Conservation (phyloP, 768 basidiomycete species). For the Russula griseocarnosa region DNA sequence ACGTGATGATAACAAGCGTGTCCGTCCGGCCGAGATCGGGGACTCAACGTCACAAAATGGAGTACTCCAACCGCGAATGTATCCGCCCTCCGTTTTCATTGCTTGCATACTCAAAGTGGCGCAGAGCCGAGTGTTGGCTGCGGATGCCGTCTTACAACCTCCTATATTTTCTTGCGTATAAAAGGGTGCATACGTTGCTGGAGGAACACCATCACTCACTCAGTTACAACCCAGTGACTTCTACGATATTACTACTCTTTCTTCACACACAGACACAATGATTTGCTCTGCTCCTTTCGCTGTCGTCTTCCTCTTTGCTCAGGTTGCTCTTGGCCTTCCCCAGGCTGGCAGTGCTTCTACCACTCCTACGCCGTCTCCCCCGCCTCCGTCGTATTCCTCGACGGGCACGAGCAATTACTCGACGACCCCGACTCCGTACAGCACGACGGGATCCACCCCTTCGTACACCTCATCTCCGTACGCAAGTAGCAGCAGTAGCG, state of each 20-base stretch:
- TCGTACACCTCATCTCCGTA: too few species aligned
- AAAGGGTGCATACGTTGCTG: not conserved
- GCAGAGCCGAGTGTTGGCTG: not conserved
- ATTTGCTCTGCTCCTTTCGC: not conserved
- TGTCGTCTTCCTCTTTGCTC: conserved; percentile 1
- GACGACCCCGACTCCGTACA: not conserved
- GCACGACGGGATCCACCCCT: not conserved
- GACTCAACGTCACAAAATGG: not conserved
- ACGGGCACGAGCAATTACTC: not conserved
- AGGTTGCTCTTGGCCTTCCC: conserved; percentile 2
- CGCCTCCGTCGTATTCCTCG: not conserved
- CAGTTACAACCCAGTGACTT: conserved; percentile 2
- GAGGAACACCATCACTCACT: not conserved
- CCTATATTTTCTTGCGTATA: conserved; percentile 12
- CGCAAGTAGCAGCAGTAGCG: not conserved
- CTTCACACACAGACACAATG: conserved; percentile 1
- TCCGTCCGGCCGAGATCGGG: not conserved
- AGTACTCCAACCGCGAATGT: not conserved
- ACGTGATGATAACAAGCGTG: not conserved
- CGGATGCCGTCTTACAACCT: not conserved
- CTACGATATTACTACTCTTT: not conserved
- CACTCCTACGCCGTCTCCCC: not conserved
- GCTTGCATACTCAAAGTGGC: conserved; percentile 7
- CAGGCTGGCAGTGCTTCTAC: not conserved
- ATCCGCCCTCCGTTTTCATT: not conserved